These are phyloP conservation scores for Yarrowia porcina DNA, from an alignment of 805 yeast genomes.

Conservation along the genomic window DNA sequence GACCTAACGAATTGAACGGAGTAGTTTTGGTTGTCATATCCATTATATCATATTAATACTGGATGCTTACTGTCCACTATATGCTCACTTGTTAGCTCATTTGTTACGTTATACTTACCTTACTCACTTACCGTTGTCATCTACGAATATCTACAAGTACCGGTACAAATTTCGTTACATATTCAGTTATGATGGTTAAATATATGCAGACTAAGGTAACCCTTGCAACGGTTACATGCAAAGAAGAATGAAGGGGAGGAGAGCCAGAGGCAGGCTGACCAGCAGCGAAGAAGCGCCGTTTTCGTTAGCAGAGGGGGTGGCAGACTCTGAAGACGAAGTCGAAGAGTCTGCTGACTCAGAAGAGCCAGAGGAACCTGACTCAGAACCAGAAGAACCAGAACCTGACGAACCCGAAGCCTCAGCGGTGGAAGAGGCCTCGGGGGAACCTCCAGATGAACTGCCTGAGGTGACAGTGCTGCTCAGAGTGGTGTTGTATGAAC, in stretches of 20 bases:
- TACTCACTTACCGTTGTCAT: no score
- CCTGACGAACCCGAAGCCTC: background rate
- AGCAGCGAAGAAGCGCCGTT: background rate
- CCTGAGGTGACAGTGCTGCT: background rate
- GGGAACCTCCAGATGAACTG: background rate
- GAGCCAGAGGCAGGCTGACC: background rate
- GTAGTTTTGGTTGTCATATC: no score
- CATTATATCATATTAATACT: no score
- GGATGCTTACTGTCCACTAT: no score
- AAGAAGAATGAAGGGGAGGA: conserved; percentile 4
- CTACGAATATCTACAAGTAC: no score
- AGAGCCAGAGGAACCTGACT: background rate
- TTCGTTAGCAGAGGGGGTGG: background rate
- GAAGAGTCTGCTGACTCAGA: no score
- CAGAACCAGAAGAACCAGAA: background rate
- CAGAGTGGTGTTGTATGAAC: conserved; percentile 6
- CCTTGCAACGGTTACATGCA: conserved; percentile 10
- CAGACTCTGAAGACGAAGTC: no score
- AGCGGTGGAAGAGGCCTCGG: background rate
- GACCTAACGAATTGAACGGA: no score
- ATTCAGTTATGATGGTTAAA: background rate
- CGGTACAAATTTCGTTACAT: no score
- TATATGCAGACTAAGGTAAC: conserved; percentile 8
- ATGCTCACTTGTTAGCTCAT: no score
- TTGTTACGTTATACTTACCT: no score